Evolutionary conservation across 2,329 filamentous ascomycete species (phyloP), one percentile per base, ranked within the genome.

Genomic region (Epichloe gansuensis): DNA sequence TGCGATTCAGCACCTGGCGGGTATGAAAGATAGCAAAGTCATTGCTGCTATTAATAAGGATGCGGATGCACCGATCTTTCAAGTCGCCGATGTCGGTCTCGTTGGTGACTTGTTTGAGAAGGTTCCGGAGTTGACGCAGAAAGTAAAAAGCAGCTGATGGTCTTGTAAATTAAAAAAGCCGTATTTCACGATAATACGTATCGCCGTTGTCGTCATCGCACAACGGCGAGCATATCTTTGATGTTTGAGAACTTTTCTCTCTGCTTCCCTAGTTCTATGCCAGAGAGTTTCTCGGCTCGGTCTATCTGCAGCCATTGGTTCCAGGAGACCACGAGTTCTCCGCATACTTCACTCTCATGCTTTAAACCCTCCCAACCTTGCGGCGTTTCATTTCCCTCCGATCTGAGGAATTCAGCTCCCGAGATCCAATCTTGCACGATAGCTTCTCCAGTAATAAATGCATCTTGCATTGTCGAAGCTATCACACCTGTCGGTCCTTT

Each of bases 11-110:
- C 93, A 98, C 75, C 71, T 98, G 71, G 93, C 93, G 35, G 93
- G 93, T 66, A 98, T 98, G 93, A 98, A 98, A 79, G 93, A 98
- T 66, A 96, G 89, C 75, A 98, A 98, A 75, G 93, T 98, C 54
- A 98, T 98, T 72, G 93, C 91, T 23, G 89, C 89, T 13, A 97
- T 98, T 66, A 98, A 98, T 77, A 98, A 98, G 75, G 93, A 98
- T 65, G 75, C 83, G 4, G 93, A 98, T 69, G 93, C 93, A 53
- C 93, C 93, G 34, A 98, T 98, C 61, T 98, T 98, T 77, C 93
- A 98, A 71, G 82, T 98, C 54, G 93, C 93, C 4, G 93, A 98
- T 70, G 89, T 97, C 51, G 93, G 93, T 12, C 74, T 98, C 50
- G 91, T 98, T 5, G 91, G 90, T 41, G 93, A 98, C 73, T 71